These are phyloP conservation scores for Epithemia pelagica DNA, from an alignment of 108 stramenopile genomes.

Conservation along the genomic window DNA sequence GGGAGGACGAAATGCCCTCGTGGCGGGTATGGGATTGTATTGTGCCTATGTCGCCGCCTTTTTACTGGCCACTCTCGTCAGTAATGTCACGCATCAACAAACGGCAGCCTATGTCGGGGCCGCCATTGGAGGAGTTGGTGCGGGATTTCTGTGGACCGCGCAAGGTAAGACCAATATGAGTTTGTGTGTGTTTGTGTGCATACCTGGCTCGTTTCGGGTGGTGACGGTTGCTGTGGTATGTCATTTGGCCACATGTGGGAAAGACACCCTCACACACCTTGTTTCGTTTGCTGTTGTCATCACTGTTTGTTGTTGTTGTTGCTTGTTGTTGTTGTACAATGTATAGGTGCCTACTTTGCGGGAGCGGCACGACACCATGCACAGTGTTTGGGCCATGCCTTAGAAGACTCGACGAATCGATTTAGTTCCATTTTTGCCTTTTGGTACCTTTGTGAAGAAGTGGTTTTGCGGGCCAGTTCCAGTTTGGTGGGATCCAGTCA, in stretches of 20 bases:
- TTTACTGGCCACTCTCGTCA: slow-evolving; percentile 30
- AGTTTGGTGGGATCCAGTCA: slow-evolving; percentile 19
- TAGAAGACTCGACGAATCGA: slow-evolving; percentile 31
- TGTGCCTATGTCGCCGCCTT: slow-evolving; percentile 66
- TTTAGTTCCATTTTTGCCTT: slow-evolving; percentile 76
- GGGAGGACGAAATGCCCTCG: slow-evolving; percentile 46
- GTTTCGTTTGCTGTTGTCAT: not conserved
- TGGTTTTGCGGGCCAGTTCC: slow-evolving; percentile 55
- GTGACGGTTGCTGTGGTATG: not conserved
- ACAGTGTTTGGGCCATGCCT: not conserved
- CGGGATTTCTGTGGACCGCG: slow-evolving; percentile 73
- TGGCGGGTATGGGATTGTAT: slow-evolving; percentile 62
- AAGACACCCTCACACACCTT: no score
- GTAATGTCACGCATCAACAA: not conserved
- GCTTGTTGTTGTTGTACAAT: not conserved
- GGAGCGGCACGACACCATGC: slow-evolving; percentile 54
- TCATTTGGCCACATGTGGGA: not conserved
- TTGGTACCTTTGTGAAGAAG: slow-evolving; percentile 40
- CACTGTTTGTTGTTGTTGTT: not conserved
- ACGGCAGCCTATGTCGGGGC: slow-evolving; percentile 42
- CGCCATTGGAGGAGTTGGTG: slow-evolving; percentile 66
- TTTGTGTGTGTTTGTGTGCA: no score
- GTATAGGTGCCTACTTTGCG: slow-evolving; percentile 43
- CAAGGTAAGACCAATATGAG: slow-evolving; percentile 63
- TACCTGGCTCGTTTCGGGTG: not conserved